These are phyloP conservation scores for Colletotrichum limetticola DNA, from an alignment of 2,329 filamentous ascomycete genomes.

Conservation along the genomic window DNA sequence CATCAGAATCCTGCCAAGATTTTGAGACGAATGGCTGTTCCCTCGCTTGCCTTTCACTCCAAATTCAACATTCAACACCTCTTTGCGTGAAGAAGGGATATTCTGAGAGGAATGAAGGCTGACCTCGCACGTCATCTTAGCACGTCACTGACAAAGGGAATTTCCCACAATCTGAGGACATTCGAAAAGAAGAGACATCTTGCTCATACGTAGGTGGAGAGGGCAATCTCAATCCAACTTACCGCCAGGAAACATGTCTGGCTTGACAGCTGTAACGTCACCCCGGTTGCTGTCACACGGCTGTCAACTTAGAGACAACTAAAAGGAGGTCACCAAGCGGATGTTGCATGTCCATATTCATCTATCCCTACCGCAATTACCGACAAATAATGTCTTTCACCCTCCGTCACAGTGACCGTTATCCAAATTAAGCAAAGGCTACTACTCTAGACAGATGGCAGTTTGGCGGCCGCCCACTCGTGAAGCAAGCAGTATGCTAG, in stretches of 20 bases:
- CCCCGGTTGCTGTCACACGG: not conserved
- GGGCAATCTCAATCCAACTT: not conserved
- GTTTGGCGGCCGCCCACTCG: not conserved
- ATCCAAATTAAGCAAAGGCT: not conserved
- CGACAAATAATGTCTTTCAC: not conserved
- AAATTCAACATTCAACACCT: not conserved
- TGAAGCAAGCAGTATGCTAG: not conserved
- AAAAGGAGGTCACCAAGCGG: not conserved
- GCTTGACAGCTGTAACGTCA: not conserved
- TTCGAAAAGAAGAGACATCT: slow-evolving; percentile 6
- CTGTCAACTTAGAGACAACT: not conserved
- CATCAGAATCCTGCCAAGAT: slow-evolving; percentile 5
- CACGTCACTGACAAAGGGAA: slow-evolving; percentile 2
- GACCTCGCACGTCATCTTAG: slow-evolving; percentile 1
- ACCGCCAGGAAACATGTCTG: not conserved
- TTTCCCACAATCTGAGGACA: not conserved
- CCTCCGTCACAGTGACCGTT: not conserved
- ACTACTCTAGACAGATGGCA: not conserved
- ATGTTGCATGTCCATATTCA: not conserved
- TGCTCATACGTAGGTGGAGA: slow-evolving; percentile 8
- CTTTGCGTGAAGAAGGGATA: not conserved
- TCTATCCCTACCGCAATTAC: not conserved
- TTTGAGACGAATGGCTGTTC: not conserved
- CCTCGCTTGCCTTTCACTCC: not conserved
- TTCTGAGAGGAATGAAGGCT: slow-evolving; percentile 5